Evolutionary conservation across 169 alveolate genomes (phyloP).

Genomic region (Babesia ovis): DNA sequence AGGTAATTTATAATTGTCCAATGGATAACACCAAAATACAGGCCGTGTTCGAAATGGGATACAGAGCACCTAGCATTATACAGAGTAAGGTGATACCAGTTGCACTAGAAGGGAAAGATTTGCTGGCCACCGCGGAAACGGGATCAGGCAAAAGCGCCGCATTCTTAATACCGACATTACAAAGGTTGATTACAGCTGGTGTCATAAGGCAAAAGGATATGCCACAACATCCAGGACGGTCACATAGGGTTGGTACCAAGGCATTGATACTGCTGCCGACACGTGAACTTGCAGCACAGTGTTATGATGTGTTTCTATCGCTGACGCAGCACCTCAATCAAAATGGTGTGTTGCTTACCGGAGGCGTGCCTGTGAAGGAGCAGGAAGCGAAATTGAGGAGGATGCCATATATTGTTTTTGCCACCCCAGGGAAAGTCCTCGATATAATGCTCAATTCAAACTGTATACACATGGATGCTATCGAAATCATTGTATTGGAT

Average conservation of each 20-base stretch:
- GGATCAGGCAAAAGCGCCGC: conserved; percentile 91
- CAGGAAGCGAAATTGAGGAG: conserved; percentile 86
- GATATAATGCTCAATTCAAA: conserved; percentile 89
- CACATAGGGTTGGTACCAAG: conserved; percentile 76
- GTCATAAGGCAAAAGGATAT: conserved; percentile 70
- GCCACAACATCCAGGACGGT: background rate
- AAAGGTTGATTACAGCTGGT: conserved; percentile 80
- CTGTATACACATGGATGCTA: conserved; percentile 75
- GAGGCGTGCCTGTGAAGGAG: conserved; percentile 84
- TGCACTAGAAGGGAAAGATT: conserved; percentile 84
- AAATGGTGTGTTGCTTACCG: conserved; percentile 81
- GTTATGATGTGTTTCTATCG: conserved; percentile 78
- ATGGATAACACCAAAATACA: background rate
- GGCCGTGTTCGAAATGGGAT: conserved; percentile 81
- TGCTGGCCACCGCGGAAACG: conserved; percentile 89
- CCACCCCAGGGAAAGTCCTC: conserved; percentile 98
- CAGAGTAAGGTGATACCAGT: conserved; percentile 87
- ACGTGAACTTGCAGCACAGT: conserved; percentile 90
- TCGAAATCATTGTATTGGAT: conserved; percentile 90
- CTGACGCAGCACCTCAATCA: conserved; percentile 80
- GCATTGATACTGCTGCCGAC: conserved; percentile 88
- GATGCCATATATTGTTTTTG: conserved; percentile 93
- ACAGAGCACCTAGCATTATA: conserved; percentile 81
- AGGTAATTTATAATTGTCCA: conserved; percentile 11
- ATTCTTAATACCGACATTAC: conserved; percentile 86